phyloP scores from a whole-genome alignment of 2,329 filamentous ascomycete genomes.

The Calonectria hongkongensis region DNA sequence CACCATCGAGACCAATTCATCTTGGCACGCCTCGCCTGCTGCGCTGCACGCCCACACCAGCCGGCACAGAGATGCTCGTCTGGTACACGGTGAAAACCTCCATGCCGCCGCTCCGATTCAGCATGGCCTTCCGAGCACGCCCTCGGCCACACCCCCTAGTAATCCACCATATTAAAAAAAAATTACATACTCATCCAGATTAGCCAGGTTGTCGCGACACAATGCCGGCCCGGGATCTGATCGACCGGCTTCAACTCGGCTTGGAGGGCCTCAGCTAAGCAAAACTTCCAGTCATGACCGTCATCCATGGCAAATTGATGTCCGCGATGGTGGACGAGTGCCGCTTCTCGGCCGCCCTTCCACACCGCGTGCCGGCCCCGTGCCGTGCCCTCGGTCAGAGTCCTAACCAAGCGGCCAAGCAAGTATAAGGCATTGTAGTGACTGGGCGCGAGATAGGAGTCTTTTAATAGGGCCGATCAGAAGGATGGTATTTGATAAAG shows the following conservation, averaged over 20 bases:
- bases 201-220: slow-evolving; percentile 13
- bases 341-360: slow-evolving; percentile 25
- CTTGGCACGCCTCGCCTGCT: slow-evolving; percentile 22
- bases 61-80: slow-evolving; percentile 23
- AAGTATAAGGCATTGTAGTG: slow-evolving; percentile 43
- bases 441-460: slow-evolving; percentile 38
- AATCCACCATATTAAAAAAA: slow-evolving; percentile 27
- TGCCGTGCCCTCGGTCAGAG: slow-evolving; percentile 44
- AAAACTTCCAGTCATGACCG: slow-evolving; percentile 25
- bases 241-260: slow-evolving; percentile 34
- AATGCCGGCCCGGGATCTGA: slow-evolving; percentile 36
- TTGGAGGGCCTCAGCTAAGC: slow-evolving; percentile 22
- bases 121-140: slow-evolving; percentile 16
- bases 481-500: slow-evolving; percentile 34
- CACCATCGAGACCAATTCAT: slow-evolving; percentile 22
- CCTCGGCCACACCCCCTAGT: slow-evolving; percentile 31
- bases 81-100: slow-evolving; percentile 13
- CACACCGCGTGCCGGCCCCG: slow-evolving; percentile 27
- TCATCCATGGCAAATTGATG: slow-evolving; percentile 7
- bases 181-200: slow-evolving; percentile 31
- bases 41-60: slow-evolving; percentile 16
- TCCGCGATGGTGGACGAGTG: slow-evolving; percentile 2
- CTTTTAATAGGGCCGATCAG: slow-evolving; percentile 42
- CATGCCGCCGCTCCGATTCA: slow-evolving; percentile 25
- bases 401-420: slow-evolving; percentile 25